Evolutionary conservation across 805 yeast species (phyloP).

Genomic region (Tetrapisispora phaffii): DNA sequence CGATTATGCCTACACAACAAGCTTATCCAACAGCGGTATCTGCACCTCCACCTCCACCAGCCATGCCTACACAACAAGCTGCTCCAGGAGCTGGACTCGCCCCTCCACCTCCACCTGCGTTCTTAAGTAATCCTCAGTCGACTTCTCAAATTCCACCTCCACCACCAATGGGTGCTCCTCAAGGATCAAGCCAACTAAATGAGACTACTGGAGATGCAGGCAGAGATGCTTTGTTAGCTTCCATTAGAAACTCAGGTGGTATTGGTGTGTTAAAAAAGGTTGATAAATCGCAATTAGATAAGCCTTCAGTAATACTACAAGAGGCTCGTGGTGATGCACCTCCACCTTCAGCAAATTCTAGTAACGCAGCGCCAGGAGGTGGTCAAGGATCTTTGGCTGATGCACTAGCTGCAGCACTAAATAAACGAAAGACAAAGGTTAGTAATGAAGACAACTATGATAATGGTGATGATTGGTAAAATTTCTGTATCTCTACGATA

Average conservation of each 20-base stretch:
- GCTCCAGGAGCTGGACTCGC: constrained; percentile 2
- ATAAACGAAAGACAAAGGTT: constrained; percentile 72
- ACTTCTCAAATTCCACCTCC: constrained; percentile 9
- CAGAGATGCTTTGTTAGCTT: constrained; percentile 75
- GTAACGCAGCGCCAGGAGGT: constrained; percentile 36
- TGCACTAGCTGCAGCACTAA: constrained; percentile 80
- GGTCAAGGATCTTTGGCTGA: constrained; percentile 68
- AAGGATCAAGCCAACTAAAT: constrained; percentile 5
- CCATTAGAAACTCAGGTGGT: constrained; percentile 76
- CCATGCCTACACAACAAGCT: too few relatives aligned
- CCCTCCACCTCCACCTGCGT: constrained; percentile 14
- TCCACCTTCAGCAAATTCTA: constrained; percentile 28
- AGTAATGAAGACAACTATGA: constrained; percentile 88
- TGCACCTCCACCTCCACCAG: constrained; percentile 9
- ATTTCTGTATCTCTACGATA: background rate
- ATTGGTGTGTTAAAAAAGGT: constrained; percentile 59
- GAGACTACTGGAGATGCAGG: constrained; percentile 40
- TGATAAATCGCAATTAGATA: constrained; percentile 75
- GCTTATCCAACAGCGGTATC: constrained; percentile 1
- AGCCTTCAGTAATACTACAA: constrained; percentile 60
- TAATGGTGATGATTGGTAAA: constrained; percentile 64
- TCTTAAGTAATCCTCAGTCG: constrained; percentile 12
- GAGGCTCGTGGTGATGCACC: constrained; percentile 58
- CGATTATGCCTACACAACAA: background rate
- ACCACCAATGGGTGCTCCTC: constrained; percentile 1